Evolutionary conservation across 1,284 basidiomycete species (phyloP).

Genomic region (Garcileccinum viscosum): DNA sequence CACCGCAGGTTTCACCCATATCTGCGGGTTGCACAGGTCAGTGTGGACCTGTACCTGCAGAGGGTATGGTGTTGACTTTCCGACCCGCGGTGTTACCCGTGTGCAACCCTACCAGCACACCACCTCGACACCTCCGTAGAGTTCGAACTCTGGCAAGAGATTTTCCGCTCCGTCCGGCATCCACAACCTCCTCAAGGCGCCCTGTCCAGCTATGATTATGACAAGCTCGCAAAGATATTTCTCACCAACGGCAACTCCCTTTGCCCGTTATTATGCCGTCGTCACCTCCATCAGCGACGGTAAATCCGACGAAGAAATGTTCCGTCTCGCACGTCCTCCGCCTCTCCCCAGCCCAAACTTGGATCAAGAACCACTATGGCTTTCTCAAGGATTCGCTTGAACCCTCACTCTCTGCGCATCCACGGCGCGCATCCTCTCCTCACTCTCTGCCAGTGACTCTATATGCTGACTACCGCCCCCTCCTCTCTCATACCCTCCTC

Average conservation of each 20-base stretch:
- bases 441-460: not conserved
- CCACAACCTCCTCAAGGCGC: constrained; percentile 93
- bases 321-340: constrained; percentile 85
- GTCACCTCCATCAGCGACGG: constrained; percentile 66
- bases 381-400: constrained; percentile 42
- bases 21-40: constrained; percentile 6
- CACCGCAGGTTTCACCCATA: not conserved
- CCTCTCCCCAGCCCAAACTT: constrained; percentile 58
- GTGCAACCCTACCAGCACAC: constrained; percentile 1
- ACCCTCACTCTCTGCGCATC: constrained; percentile 86
- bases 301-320: constrained; percentile 80
- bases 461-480: constrained; percentile 87
- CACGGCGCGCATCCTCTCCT: constrained; percentile 32
- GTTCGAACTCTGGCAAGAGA: constrained; percentile 99
- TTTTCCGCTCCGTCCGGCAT: constrained; percentile 98
- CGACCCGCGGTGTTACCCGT: not conserved
- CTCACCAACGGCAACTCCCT: constrained; percentile 91
- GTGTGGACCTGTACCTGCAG: constrained; percentile 8
- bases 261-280: constrained; percentile 86
- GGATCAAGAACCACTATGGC: constrained; percentile 42
- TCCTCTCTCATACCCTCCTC: constrained; percentile 94
- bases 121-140: constrained; percentile 99
- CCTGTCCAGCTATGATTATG: constrained; percentile 97
- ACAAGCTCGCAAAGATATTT: constrained; percentile 97
- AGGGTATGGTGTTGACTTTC: constrained; percentile 4